A percentile compares a stretch with the other conserved stretches of the same genome.
Conservation (phyloP, 2,329 filamentous ascomycete genomes). For the Trichoderma oligosporum region DNA sequence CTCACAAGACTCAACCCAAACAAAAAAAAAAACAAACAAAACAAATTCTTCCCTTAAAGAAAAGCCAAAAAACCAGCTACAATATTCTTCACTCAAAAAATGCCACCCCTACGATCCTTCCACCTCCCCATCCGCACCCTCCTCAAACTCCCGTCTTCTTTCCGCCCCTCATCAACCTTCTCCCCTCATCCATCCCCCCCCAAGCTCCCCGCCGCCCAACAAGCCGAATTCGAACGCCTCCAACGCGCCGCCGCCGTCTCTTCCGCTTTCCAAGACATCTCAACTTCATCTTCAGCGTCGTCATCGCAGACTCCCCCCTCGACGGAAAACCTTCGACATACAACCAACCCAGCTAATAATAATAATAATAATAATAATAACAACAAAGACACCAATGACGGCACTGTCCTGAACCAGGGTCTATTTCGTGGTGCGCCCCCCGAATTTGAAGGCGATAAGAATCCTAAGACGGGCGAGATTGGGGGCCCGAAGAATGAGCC, state of each 20-base stretch:
- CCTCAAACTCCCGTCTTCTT: constrained; percentile 20
- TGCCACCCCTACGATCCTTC: background rate
- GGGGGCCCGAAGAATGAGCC: constrained; percentile 98
- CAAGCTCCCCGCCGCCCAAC: constrained; percentile 80
- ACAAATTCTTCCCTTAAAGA: too few relatives aligned
- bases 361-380: background rate
- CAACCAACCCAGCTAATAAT: constrained; percentile 14
- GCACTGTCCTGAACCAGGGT: constrained; percentile 50
- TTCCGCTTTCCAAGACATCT: constrained; percentile 37
- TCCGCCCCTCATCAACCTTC: constrained; percentile 42
- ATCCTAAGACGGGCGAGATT: constrained; percentile 91
- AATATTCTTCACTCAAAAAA: background rate
- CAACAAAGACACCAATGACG: background rate
- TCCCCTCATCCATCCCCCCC: constrained; percentile 66
- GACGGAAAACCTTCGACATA: constrained; percentile 23
- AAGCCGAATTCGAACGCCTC: constrained; percentile 85
- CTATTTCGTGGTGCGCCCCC: constrained; percentile 73
- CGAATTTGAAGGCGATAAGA: constrained; percentile 88
- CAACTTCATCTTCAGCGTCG: constrained; percentile 22
- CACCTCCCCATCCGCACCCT: background rate
- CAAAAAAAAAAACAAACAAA: background rate
- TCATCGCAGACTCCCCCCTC: constrained; percentile 28
- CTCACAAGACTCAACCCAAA: background rate
- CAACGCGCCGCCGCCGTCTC: constrained; percentile 59
- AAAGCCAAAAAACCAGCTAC: too few relatives aligned